Evolutionary conservation across 2,329 filamentous ascomycete species (phyloP).

Genomic region (Aspergillus udagawae): DNA sequence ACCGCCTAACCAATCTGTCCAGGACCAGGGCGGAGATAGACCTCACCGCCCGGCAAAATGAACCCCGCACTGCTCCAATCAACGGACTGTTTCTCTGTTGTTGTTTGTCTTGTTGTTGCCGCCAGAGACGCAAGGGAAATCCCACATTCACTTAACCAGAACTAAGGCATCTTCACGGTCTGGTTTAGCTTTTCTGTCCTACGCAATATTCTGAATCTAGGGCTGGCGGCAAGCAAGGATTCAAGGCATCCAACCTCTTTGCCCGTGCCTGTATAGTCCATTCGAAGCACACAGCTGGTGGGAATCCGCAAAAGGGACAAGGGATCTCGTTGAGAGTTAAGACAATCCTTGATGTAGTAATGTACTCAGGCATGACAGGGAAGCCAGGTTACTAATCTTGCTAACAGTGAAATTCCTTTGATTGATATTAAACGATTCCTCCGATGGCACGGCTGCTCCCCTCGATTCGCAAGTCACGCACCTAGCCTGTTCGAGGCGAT

Average conservation of each 20-base stretch:
- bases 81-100: slow-evolving; percentile 8
- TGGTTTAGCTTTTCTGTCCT: background rate
- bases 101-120: slow-evolving; percentile 5
- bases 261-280: background rate
- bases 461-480: slow-evolving; percentile 4
- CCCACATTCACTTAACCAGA: background rate
- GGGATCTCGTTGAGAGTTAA: slow-evolving; percentile 6
- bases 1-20: slow-evolving; percentile 7
- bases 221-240: background rate
- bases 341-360: slow-evolving; percentile 13
- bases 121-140: slow-evolving; percentile 20
- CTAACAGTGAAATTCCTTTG: slow-evolving; percentile 3
- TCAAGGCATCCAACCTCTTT: background rate
- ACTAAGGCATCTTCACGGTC: background rate
- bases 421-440: slow-evolving; percentile 2
- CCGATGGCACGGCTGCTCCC: slow-evolving; percentile 1
- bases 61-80: slow-evolving; percentile 26
- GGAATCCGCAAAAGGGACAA: background rate
- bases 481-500: slow-evolving; percentile 1
- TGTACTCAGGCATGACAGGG: background rate
- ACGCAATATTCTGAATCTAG: background rate
- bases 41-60: slow-evolving; percentile 29
- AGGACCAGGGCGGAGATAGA: slow-evolving; percentile 12
- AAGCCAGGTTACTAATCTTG: slow-evolving; percentile 3
- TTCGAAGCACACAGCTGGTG: background rate